A percentile compares a stretch with the other conserved stretches of the same genome.
These are phyloP conservation scores for Kuraishia capsulata DNA, from an alignment of 805 yeast species.

Conservation along the genomic window DNA sequence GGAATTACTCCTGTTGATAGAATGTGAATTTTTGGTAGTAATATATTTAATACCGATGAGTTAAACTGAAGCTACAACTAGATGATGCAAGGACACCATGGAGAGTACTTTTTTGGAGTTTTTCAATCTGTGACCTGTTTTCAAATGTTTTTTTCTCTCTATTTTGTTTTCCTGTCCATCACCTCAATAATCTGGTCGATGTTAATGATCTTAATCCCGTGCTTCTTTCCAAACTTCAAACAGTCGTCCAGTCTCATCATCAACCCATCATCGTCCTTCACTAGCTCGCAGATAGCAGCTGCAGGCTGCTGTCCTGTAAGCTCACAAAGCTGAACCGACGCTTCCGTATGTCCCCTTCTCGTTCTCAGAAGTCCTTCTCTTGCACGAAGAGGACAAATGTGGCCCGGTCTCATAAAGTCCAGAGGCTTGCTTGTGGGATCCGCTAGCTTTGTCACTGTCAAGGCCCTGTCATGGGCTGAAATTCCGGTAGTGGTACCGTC, in stretches of 20 bases:
- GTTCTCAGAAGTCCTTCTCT: constrained; percentile 70
- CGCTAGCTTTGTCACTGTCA: constrained; percentile 70
- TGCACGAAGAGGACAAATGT: constrained; percentile 87
- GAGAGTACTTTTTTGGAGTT: background rate
- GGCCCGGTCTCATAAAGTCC: constrained; percentile 90
- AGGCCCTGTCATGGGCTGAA: constrained; percentile 86
- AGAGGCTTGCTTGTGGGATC: constrained; percentile 41
- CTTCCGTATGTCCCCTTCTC: constrained; percentile 96
- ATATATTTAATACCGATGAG: constrained; percentile 22
- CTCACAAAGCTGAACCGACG: constrained; percentile 80
- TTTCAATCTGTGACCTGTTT: background rate
- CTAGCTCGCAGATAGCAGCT: constrained; percentile 89
- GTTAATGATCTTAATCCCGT: constrained; percentile 32
- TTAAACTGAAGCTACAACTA: too few relatives aligned
- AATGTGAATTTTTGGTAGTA: constrained; percentile 59
- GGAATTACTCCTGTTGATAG: constrained; percentile 98
- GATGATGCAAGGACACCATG: constrained; percentile 15
- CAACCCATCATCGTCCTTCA: constrained; percentile 84
- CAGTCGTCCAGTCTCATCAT: constrained; percentile 95
- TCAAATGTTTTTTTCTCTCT: background rate
- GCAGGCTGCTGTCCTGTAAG: constrained; percentile 77
- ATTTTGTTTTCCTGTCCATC: constrained; percentile 20
- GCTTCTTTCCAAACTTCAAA: constrained; percentile 51
- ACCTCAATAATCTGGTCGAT: constrained; percentile 25
- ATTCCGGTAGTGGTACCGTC: constrained; percentile 96